Conservation (phyloP, 805 yeast species). For the Monosporozyma aerobia region DNA sequence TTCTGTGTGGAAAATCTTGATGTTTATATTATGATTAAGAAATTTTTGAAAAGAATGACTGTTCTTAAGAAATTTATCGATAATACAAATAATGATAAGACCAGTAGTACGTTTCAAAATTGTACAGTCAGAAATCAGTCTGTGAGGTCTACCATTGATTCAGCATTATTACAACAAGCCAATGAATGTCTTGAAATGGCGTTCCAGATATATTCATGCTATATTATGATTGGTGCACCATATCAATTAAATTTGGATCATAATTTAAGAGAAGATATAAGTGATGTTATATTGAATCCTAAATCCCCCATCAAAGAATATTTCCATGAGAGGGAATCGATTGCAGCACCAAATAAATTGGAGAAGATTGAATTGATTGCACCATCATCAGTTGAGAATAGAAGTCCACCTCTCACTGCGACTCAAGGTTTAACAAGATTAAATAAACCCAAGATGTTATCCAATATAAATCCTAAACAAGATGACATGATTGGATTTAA, state of each 20-base stretch:
- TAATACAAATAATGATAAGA: constrained; percentile 10
- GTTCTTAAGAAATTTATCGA: constrained; percentile 35
- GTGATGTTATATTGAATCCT: constrained; percentile 33
- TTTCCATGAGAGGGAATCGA: constrained; percentile 3
- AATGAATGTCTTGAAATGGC: constrained; percentile 52
- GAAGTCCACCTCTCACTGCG: neutral
- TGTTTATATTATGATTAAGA: constrained; percentile 52
- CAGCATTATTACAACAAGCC: constrained; percentile 37
- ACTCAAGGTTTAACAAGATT: constrained; percentile 3
- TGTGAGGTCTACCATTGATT: constrained; percentile 27
- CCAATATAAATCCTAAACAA: neutral
- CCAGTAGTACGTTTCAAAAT: constrained; percentile 1
- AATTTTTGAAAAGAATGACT: constrained; percentile 40
- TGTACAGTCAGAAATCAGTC: constrained; percentile 12
- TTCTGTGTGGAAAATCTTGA: constrained; percentile 71
- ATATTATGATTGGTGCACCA: constrained; percentile 57
- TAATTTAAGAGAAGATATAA: constrained; percentile 36
- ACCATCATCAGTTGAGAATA: neutral
- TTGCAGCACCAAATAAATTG: neutral
- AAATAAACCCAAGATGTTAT: neutral
- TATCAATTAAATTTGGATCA: constrained; percentile 63
- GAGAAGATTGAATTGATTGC: neutral
- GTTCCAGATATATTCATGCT: constrained; percentile 57
- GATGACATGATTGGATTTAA: neutral
- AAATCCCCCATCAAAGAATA: constrained; percentile 23